These are phyloP conservation scores for Wickerhamomyces mucosus DNA, from an alignment of 805 yeast genomes.

Conservation along the genomic window DNA sequence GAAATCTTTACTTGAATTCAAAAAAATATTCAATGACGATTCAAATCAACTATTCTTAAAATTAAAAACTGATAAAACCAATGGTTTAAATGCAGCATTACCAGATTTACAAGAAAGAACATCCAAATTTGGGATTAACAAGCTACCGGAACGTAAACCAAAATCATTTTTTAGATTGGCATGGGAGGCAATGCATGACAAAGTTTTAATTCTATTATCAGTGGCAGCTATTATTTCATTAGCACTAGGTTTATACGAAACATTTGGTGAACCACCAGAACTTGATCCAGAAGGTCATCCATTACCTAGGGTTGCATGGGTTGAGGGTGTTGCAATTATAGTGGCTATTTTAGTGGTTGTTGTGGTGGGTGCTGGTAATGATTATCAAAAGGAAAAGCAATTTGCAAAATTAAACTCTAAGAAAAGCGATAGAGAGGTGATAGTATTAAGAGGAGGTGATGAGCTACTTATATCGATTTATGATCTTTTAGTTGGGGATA, in stretches of 20 bases:
- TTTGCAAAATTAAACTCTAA: conserved; percentile 81
- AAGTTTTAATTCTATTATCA: conserved; percentile 73
- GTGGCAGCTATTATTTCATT: conserved; percentile 85
- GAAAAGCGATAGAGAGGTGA: conserved; percentile 73
- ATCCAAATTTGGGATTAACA: conserved; percentile 56
- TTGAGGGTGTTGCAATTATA: conserved; percentile 96
- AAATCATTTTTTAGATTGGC: conserved; percentile 62
- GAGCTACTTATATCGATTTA: conserved; percentile 61
- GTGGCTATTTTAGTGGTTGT: conserved; percentile 89
- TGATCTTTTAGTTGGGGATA: conserved; percentile 80
- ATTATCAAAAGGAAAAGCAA: conserved; percentile 92
- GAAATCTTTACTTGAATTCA: not conserved
- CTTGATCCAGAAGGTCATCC: conserved; percentile 71
- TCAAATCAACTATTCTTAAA: not conserved
- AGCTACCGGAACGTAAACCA: conserved; percentile 60
- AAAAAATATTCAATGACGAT: not conserved
- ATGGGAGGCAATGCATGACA: conserved; percentile 82
- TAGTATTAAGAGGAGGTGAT: conserved; percentile 65
- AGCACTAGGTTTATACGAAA: conserved; percentile 85
- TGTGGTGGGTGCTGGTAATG: conserved; percentile 89
- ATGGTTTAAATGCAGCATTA: conserved; percentile 33
- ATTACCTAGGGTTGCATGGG: conserved; percentile 90
- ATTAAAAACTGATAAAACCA: conserved; percentile 27
- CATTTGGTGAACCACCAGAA: conserved; percentile 74
- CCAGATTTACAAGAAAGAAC: conserved; percentile 28